These are phyloP conservation scores for Karstenula rhodostoma DNA, from an alignment of 2,329 filamentous ascomycete species.

Conservation along the genomic window DNA sequence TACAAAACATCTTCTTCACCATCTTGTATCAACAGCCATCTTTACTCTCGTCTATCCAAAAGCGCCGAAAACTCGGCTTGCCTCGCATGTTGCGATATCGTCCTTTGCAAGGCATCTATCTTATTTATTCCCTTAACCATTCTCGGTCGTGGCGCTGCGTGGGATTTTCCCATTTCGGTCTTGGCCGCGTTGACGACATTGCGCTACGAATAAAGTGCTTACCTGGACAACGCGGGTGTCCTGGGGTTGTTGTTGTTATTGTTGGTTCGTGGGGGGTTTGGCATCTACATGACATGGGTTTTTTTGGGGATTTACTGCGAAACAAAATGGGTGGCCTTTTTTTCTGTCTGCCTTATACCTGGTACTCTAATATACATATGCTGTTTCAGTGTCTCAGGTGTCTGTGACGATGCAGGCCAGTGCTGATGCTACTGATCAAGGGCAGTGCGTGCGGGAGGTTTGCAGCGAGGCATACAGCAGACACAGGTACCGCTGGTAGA, in stretches of 20 bases:
- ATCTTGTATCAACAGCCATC: constrained; percentile 3
- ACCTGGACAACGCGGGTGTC: background rate
- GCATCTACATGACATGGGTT: background rate
- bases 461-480: background rate
- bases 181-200: background rate
- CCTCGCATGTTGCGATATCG: background rate
- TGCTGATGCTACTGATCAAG: background rate
- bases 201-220: background rate
- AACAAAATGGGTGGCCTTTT: constrained; percentile 4
- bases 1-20: background rate
- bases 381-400: background rate
- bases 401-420: background rate
- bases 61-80: background rate
- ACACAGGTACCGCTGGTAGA: no score
- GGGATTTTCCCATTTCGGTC: background rate
- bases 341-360: background rate
- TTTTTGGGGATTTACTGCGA: background rate
- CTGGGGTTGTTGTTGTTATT: constrained; percentile 6
- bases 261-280: constrained; percentile 1
- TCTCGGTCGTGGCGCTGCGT: constrained; percentile 1
- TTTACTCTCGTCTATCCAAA: background rate
- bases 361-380: background rate
- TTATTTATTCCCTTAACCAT: constrained; percentile 1
- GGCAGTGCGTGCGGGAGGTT: background rate
- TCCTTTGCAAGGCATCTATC: background rate